A percentile compares a stretch with the other conserved stretches of the same genome.
Conservation (phyloP, 2,329 filamentous ascomycete genomes). For the Trichoderma lentiforme region DNA sequence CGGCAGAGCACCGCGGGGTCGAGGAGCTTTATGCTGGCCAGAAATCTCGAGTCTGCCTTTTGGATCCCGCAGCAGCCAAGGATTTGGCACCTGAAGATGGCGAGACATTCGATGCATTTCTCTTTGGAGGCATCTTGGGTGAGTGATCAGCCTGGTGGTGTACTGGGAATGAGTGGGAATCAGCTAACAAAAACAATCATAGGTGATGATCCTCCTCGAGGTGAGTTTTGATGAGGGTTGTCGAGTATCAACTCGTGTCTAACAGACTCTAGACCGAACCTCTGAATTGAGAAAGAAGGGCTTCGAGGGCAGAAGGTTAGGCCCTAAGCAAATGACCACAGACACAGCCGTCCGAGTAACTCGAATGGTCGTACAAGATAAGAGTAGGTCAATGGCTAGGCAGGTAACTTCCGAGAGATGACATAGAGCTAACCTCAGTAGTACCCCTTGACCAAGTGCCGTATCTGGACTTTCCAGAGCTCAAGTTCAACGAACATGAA, state of each 20-base stretch:
- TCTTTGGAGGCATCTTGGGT: constrained; percentile 97
- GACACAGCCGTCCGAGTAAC: constrained; percentile 96
- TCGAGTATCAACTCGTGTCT: neutral
- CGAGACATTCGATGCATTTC: constrained; percentile 78
- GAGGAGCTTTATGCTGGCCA: constrained; percentile 74
- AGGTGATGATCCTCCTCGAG: constrained; percentile 93
- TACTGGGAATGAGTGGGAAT: neutral
- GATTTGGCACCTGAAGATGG: constrained; percentile 84
- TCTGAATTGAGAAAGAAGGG: constrained; percentile 94
- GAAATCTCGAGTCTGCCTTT: constrained; percentile 77
- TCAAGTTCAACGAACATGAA: constrained; percentile 87
- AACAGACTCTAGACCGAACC: constrained; percentile 68
- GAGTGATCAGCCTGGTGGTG: constrained; percentile 29
- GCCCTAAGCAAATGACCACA: constrained; percentile 96
- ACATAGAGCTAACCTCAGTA: constrained; percentile 36
- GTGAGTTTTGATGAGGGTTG: constrained; percentile 46
- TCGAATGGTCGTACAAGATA: constrained; percentile 79
- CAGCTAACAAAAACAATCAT: constrained; percentile 21
- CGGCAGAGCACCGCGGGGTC: constrained; percentile 71
- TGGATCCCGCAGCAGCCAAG: constrained; percentile 79
- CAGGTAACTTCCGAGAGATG: neutral
- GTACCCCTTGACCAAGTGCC: constrained; percentile 74
- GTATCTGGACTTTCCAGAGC: constrained; percentile 84
- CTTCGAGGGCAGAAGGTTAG: constrained; percentile 80
- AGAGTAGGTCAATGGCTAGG: constrained; percentile 54